phyloP scores from a whole-genome alignment of 441 rosid genomes.

The Erysimum pusillum region DNA sequence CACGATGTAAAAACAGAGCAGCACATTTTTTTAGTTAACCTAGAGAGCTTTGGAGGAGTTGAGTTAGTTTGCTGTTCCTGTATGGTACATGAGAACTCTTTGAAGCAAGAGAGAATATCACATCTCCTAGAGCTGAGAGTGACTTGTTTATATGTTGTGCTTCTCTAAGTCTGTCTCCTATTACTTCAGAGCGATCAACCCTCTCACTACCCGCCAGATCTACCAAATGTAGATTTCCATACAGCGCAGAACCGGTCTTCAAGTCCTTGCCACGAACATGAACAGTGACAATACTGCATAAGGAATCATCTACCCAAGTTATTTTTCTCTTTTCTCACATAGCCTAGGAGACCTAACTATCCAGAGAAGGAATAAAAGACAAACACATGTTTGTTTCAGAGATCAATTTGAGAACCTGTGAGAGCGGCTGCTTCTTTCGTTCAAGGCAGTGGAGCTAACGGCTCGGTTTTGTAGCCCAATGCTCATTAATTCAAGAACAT shows the following conservation, averaged over 20 bases:
- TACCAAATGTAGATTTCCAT: slow-evolving; percentile 68
- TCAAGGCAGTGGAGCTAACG: slow-evolving; percentile 63
- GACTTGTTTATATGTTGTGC: slow-evolving; percentile 84
- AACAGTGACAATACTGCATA: slow-evolving; percentile 63
- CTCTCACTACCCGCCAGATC: slow-evolving; percentile 87
- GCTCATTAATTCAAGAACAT: slow-evolving; percentile 62
- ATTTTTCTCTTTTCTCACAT: background rate
- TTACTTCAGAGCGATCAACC: slow-evolving; percentile 72
- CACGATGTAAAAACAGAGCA: slow-evolving; percentile 13
- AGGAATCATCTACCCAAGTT: slow-evolving; percentile 29
- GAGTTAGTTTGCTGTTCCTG: slow-evolving; percentile 84
- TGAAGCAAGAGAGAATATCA: slow-evolving; percentile 72
- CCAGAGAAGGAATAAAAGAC: background rate
- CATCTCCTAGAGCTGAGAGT: slow-evolving; percentile 76
- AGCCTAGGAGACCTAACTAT: background rate
- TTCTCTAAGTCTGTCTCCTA: slow-evolving; percentile 67
- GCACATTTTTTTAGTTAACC: slow-evolving; percentile 45
- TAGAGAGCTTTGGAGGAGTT: slow-evolving; percentile 74
- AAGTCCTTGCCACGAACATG: slow-evolving; percentile 73
- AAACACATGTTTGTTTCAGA: slow-evolving; percentile 20
- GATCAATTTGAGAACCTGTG: slow-evolving; percentile 56
- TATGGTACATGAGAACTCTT: slow-evolving; percentile 75
- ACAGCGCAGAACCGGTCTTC: slow-evolving; percentile 56
- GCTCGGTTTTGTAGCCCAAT: slow-evolving; percentile 61
- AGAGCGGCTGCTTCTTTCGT: slow-evolving; percentile 78